Percentiles rank a stretch among this genome's conserved stretches.
Conservation (phyloP, 2,329 filamentous ascomycete genomes). For the Stachybotrys echinatus region DNA sequence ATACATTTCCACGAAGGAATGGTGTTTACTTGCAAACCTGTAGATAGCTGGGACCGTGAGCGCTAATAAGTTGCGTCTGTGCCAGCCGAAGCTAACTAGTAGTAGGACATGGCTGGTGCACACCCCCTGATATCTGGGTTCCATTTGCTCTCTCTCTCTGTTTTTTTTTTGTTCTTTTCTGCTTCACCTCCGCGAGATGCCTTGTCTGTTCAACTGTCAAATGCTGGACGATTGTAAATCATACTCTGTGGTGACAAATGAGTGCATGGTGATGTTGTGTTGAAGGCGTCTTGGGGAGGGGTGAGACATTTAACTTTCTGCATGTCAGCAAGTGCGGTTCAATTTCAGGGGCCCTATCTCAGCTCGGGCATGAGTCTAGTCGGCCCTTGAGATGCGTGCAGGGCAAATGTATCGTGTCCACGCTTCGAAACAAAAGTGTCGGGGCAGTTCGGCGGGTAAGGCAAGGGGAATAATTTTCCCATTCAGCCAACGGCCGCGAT, state of each 20-base stretch:
- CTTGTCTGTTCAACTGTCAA: too few relatives aligned
- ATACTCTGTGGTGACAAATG: too few relatives aligned
- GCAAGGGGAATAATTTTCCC: background rate
- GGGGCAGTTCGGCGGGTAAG: too few relatives aligned
- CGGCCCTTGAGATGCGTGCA: too few relatives aligned
- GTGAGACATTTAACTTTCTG: background rate
- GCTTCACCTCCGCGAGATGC: too few relatives aligned
- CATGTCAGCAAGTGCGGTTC: background rate
- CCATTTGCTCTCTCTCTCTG: too few relatives aligned
- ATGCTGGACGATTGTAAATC: too few relatives aligned
- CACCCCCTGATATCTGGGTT: background rate
- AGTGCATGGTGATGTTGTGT: too few relatives aligned
- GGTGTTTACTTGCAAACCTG: background rate
- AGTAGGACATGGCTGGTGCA: background rate
- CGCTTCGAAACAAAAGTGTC: too few relatives aligned
- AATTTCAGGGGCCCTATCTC: background rate
- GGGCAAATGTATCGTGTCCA: too few relatives aligned
- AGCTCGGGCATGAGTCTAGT: background rate
- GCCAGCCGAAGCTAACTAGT: background rate
- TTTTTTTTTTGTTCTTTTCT: too few relatives aligned
- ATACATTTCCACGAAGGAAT: background rate
- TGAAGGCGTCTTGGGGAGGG: too few relatives aligned
- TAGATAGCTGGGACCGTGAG: background rate
- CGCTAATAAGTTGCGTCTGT: background rate
- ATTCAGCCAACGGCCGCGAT: constrained; percentile 32